Base-by-base conservation (phyloP, 1,284 basidiomycete genomes). In the Xanthoconium separans region DNA sequence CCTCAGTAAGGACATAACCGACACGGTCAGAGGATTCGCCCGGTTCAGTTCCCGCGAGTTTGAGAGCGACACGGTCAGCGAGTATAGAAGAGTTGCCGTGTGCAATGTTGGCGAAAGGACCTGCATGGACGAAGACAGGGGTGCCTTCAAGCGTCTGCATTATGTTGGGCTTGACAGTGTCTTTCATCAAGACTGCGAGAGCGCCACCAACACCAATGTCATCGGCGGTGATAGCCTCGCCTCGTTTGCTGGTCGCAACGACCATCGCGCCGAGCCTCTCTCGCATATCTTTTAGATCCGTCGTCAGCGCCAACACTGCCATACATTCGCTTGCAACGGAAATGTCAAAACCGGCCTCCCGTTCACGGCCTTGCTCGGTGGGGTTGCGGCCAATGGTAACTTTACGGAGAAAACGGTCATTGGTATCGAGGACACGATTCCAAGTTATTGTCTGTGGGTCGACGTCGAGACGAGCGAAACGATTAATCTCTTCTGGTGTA, bases 101-200 rank as follows among this genome's bases (percentile, higher is more conserved):
- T 4, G 96, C 96, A 66, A 99, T 99, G 80, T 99, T 99, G 61
- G 96, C 96, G 70, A 99, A 99, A 16, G 96, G 97, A 51, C 96
- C 96, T 10, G 96, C 96, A 73, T 99, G 96, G 8, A 99, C 97
- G 69, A 99, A 98, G 56, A 99, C 97, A 34, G 96, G 96, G 1
- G 96, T 99, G 48, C 96, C 96, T 84, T 99, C 93, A 47, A 99
- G 80, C 10, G 96, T 97, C 75, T 99, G 96, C 96, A 99, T 99
- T 61, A 99, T 75, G 70, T 98, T 99, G 20, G 96, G 96, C 79
- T 99, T 99, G 79, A 99, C 96, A 20, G 97, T 93, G 68, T 99
- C 96, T 80, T 98, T 98, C 89, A 99, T 93, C 57, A 99, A 81
- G 47, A 99, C 96, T 15, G 97, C 92, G 58, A 99, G 85, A 53